Evolutionary conservation across 2,329 filamentous ascomycete species (phyloP).

Genomic region (Ceratocystis cacaofunesta): DNA sequence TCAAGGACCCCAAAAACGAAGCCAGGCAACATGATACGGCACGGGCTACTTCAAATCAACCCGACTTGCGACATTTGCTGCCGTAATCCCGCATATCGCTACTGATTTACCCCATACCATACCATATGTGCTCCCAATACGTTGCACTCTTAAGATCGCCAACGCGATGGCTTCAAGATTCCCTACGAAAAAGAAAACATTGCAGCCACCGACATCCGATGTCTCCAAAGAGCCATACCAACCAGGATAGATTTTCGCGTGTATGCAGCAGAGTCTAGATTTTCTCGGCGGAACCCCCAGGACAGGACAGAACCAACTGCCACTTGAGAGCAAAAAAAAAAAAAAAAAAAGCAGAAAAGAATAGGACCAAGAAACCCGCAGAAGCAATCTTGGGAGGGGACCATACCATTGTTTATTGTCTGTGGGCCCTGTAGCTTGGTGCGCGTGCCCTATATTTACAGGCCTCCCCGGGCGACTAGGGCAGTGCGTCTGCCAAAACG

Average conservation of each 20-base stretch:
- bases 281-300: too few species aligned
- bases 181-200: neutral
- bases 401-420: neutral
- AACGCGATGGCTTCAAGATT: too few species aligned
- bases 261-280: too few species aligned
- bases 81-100: neutral
- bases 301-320: neutral
- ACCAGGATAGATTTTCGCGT: too few species aligned
- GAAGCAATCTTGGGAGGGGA: neutral
- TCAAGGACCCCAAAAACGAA: neutral
- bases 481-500: neutral
- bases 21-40: neutral
- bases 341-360: too few species aligned
- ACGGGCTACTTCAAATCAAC: neutral
- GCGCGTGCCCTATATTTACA: neutral
- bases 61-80: neutral
- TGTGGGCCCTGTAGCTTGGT: neutral
- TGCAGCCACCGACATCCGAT: neutral
- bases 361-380: neutral
- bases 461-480: neutral
- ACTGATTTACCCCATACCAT: neutral
- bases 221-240: neutral
- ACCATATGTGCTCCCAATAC: neutral
- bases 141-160: neutral
- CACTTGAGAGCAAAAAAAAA: neutral